These are phyloP conservation scores for Herpotrichia juniperi DNA, from an alignment of 2,329 filamentous ascomycete genomes.

Conservation along the genomic window DNA sequence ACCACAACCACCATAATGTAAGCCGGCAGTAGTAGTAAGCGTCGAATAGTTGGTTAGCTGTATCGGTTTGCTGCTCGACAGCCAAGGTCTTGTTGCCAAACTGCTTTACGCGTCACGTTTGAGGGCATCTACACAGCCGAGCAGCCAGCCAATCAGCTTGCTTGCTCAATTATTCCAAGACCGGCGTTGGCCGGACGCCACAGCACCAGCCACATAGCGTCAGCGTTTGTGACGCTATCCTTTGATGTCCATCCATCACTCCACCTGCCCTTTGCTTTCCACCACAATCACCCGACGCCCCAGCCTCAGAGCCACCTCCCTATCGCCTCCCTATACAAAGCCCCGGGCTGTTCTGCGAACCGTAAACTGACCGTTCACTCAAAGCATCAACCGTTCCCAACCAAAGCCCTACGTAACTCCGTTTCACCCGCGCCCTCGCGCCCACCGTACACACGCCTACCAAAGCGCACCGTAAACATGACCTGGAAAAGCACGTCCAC, in stretches of 20 bases:
- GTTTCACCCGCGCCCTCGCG: conserved; percentile 32
- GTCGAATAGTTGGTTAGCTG: no score
- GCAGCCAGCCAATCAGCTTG: not conserved
- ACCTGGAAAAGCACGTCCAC: conserved; percentile 54
- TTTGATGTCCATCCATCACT: conserved; percentile 23
- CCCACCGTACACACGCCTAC: not conserved
- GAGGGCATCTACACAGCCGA: no score
- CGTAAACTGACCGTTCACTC: conserved; percentile 22
- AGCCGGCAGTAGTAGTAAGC: no score
- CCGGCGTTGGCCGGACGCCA: not conserved
- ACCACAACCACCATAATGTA: no score
- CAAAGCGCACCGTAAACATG: conserved; percentile 28
- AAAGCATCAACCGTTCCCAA: conserved; percentile 16
- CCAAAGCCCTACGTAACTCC: conserved; percentile 17
- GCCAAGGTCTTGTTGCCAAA: no score
- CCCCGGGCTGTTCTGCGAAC: conserved; percentile 13
- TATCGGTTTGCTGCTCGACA: no score
- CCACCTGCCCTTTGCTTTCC: conserved; percentile 21
- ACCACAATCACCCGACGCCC: conserved; percentile 34
- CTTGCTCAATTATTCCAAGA: not conserved
- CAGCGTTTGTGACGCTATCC: conserved; percentile 19
- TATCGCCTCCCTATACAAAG: conserved; percentile 34
- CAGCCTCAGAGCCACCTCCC: no score
- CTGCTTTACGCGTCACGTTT: no score
- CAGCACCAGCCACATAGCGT: conserved; percentile 7